Base-by-base conservation (phyloP, 2,329 filamentous ascomycete genomes). In the Fusarium denticulatum region DNA sequence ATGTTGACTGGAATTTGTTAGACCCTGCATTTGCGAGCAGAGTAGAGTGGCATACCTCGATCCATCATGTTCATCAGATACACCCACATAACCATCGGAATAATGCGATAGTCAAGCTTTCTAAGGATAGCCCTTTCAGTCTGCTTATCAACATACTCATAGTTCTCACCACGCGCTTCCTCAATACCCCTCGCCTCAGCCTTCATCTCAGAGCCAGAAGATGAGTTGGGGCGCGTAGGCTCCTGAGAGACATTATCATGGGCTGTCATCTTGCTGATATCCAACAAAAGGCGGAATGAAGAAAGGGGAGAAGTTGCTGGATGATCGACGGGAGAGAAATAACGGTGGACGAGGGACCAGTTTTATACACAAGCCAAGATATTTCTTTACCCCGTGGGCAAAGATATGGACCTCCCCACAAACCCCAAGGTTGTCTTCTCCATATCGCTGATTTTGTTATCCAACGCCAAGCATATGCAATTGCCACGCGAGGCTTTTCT, bases 1-100 rank as follows among this genome's bases (percentile, higher is more conserved):
- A 93, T 93, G 76, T 93, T 93, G 47, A 92, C 89, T 91, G 67
- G 87, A 87, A 12, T 1, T 4, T 45, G 14, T 69, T 15, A 67
- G 47, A 45, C 26, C 37, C 13, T 1, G 20, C 6, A 13, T 22
- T 10, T 6, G 6, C 5, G 1, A 20, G 9, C 1, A 13, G 14
- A 6, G 13, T 18, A 14, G 10, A 15, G 6, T 20, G 42, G 9
- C 67, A 28, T 69, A 80, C 80, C 79, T 79, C 80, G 73, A 68
- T 81, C 79, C 77, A 81, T 80, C 69, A 81, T 79, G 60, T 80
- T 81, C 77, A 81, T 80, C 5, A 81, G 69, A 53, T 81, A 81
- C 1, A 80, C 72, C 79, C 77, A 79, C 72, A 79, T 78, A 42
- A 77, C 71, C 56, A 79, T 79, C 12, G 79, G 80, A 24, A 81